Percentiles rank a stretch among this genome's conserved stretches.
Evolutionary conservation across 805 yeast species (phyloP).

Genomic region (Kluyveromyces starmeri): DNA sequence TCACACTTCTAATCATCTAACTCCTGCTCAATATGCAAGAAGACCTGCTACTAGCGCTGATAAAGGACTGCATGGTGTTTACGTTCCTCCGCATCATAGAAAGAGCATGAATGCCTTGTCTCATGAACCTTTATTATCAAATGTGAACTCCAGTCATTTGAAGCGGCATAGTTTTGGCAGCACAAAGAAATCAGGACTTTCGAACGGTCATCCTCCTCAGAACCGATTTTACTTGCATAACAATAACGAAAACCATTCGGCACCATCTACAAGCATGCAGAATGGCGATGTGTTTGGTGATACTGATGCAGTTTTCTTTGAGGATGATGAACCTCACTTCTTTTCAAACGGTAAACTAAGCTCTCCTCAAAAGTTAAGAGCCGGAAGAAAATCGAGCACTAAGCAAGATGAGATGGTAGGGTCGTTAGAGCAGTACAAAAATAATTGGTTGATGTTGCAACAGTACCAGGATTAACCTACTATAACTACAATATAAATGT

Average conservation of each 20-base stretch:
- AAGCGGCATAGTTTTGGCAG: conserved; percentile 4
- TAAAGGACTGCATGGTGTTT: conserved; percentile 23
- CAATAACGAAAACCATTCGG: conserved; percentile 10
- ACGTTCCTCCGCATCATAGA: conserved; percentile 50
- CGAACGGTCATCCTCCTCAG: background rate
- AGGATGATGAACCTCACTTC: conserved; percentile 22
- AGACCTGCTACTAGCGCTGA: background rate
- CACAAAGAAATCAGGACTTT: background rate
- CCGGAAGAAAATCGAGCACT: conserved; percentile 24
- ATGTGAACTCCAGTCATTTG: conserved; percentile 7
- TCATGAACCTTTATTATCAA: conserved; percentile 15
- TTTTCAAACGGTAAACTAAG: conserved; percentile 6
- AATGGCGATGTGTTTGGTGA: conserved; percentile 23
- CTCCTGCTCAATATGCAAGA: conserved; percentile 4
- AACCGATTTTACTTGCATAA: conserved; percentile 1
- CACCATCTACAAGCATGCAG: conserved; percentile 24
- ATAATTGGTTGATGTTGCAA: conserved; percentile 31
- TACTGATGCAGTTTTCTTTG: conserved; percentile 24
- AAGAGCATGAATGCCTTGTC: conserved; percentile 20
- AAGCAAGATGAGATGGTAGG: conserved; percentile 29
- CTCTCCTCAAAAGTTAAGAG: conserved; percentile 9
- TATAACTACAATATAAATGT: background rate
- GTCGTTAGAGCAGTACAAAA: conserved; percentile 30
- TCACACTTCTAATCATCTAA: conserved; percentile 3
- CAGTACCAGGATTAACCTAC: conserved; percentile 20